phyloP scores from a whole-genome alignment of 306 rosid species.

The Cucurbita argyrosperma region DNA sequence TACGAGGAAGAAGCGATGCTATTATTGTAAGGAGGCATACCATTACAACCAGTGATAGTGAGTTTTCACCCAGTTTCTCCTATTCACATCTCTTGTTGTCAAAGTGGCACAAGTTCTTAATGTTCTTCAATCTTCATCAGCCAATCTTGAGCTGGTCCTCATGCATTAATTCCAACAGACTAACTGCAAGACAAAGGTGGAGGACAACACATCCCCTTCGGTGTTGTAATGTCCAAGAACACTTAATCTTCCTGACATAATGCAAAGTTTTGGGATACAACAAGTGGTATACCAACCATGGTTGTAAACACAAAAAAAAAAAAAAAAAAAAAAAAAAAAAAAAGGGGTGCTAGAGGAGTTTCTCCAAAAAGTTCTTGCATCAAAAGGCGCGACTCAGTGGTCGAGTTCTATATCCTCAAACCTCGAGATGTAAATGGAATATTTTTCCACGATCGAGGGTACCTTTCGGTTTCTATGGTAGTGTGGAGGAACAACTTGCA shows the following conservation, averaged over 20 bases:
- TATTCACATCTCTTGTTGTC: slow-evolving; percentile 1
- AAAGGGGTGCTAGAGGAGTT: slow-evolving; percentile 78
- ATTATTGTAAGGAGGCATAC: slow-evolving; percentile 87
- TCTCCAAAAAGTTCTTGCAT: slow-evolving; percentile 88
- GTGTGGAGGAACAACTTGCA: slow-evolving; percentile 87
- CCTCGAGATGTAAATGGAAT: slow-evolving; percentile 83
- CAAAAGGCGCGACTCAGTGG: slow-evolving; percentile 91
- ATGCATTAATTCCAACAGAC: slow-evolving; percentile 56
- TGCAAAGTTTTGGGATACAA: slow-evolving; percentile 66
- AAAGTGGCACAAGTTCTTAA: not conserved
- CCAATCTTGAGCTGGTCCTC: not conserved
- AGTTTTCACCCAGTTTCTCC: slow-evolving; percentile 22
- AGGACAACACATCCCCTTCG: slow-evolving; percentile 73
- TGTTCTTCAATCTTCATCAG: not conserved
- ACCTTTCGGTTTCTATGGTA: slow-evolving; percentile 90
- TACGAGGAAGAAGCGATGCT: slow-evolving; percentile 90
- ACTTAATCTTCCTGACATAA: slow-evolving; percentile 77
- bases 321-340: no score
- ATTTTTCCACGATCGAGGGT: slow-evolving; percentile 78
- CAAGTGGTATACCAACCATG: slow-evolving; percentile 61
- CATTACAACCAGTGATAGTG: slow-evolving; percentile 65
- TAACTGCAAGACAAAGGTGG: slow-evolving; percentile 93
- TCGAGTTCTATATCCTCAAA: slow-evolving; percentile 77
- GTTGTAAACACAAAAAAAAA: slow-evolving; percentile 82
- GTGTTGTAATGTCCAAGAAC: slow-evolving; percentile 59